Percentiles rank a stretch among this genome's conserved stretches.
Conservation (phyloP, 1,284 basidiomycete species). For the Afroboletus lepidellus region DNA sequence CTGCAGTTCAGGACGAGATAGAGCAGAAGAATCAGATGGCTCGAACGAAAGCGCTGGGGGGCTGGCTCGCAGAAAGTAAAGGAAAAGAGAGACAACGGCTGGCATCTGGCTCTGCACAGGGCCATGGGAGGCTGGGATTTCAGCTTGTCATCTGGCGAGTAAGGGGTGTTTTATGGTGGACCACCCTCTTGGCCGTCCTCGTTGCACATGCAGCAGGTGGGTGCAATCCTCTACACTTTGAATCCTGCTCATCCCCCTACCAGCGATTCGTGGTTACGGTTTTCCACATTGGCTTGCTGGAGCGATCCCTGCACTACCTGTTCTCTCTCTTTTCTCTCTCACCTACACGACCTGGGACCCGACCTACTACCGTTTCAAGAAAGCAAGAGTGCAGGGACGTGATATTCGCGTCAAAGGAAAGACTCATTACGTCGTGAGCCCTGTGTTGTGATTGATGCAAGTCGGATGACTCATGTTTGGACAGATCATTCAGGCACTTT, state of each 20-base stretch:
- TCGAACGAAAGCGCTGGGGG: constrained; percentile 72
- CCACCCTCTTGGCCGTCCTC: constrained; percentile 45
- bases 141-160: constrained; percentile 59
- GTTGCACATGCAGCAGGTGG: constrained; percentile 44
- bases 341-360: constrained; percentile 78
- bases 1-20: constrained; percentile 79
- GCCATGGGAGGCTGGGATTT: constrained; percentile 41
- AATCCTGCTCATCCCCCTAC: constrained; percentile 9
- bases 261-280: constrained; percentile 24
- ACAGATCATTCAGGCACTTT: constrained; percentile 56
- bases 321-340: constrained; percentile 52
- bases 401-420: constrained; percentile 64
- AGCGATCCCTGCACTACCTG: constrained; percentile 39
- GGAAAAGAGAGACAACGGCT: constrained; percentile 54
- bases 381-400: constrained; percentile 63
- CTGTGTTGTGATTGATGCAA: constrained; percentile 1
- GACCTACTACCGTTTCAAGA: constrained; percentile 58
- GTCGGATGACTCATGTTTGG: constrained; percentile 4
- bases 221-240: constrained; percentile 26
- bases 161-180: constrained; percentile 61
- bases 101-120: constrained; percentile 39
- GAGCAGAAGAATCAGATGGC: constrained; percentile 77
- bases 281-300: constrained; percentile 23
- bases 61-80: constrained; percentile 61
- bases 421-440: constrained; percentile 57